phyloP scores from a whole-genome alignment of 2,329 filamentous ascomycete genomes.

The Graphilbum sp. region DNA sequence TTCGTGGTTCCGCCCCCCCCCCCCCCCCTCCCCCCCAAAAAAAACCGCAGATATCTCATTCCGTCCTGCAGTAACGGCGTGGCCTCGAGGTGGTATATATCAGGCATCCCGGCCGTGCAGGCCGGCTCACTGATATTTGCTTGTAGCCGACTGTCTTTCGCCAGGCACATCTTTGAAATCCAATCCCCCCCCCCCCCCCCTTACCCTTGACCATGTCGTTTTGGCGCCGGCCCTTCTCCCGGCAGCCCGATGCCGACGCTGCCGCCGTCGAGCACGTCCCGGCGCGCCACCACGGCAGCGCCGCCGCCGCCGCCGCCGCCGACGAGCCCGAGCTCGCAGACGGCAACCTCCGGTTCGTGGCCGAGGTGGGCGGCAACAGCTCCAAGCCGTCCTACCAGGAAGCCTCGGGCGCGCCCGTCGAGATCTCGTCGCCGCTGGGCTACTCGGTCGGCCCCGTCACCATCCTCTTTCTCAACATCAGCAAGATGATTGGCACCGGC shows the following conservation, averaged over 20 bases:
- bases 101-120: too few relatives aligned
- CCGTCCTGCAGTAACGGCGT: too few relatives aligned
- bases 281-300: background rate
- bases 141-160: too few relatives aligned
- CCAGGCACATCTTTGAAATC: too few relatives aligned
- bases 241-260: background rate
- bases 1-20: too few relatives aligned
- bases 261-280: background rate
- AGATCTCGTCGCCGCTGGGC: slow-evolving; percentile 38
- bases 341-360: slow-evolving; percentile 2
- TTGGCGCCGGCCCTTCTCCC: slow-evolving; percentile 2
- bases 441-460: slow-evolving; percentile 38
- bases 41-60: too few relatives aligned
- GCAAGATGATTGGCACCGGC: slow-evolving; percentile 46
- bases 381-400: slow-evolving; percentile 26
- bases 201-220: background rate
- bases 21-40: too few relatives aligned
- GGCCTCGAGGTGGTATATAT: too few relatives aligned
- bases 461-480: slow-evolving; percentile 41
- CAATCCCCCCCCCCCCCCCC: too few relatives aligned
- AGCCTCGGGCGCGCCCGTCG: slow-evolving; percentile 44
- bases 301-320: background rate
- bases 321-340: slow-evolving; percentile 1
- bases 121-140: too few relatives aligned
- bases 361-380: slow-evolving; percentile 8